Evolutionary conservation across 2,329 filamentous ascomycete species (phyloP).

Genomic region (Samsoniella hepiali): DNA sequence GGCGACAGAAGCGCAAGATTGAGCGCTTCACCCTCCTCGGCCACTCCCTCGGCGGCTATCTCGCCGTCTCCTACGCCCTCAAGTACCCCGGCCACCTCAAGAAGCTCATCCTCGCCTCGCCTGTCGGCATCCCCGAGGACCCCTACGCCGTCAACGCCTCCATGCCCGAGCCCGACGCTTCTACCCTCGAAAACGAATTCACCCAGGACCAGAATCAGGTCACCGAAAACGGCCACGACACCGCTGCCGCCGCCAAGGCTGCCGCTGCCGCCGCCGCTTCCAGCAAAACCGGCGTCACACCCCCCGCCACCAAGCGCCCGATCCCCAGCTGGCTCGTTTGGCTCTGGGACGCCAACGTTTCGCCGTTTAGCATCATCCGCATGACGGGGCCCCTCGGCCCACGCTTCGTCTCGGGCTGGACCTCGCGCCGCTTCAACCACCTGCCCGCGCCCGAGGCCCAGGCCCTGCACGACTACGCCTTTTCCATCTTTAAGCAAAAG

Average conservation of each 20-base stretch:
- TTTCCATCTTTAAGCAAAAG: constrained; percentile 87
- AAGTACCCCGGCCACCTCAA: constrained; percentile 95
- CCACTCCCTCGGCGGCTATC: constrained; percentile 91
- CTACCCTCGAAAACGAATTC: constrained; percentile 74
- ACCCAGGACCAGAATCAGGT: constrained; percentile 65
- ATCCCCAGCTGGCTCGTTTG: constrained; percentile 85
- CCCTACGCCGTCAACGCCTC: constrained; percentile 80
- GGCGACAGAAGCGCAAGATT: constrained; percentile 83
- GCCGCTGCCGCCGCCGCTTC: constrained; percentile 25
- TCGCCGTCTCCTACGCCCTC: constrained; percentile 89
- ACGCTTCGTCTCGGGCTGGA: constrained; percentile 92
- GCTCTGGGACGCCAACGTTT: constrained; percentile 96
- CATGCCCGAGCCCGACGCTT: constrained; percentile 73
- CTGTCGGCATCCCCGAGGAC: constrained; percentile 91
- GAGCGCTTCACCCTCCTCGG: constrained; percentile 91
- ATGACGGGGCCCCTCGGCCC: constrained; percentile 87
- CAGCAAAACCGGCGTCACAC: constrained; percentile 29
- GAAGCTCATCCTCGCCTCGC: constrained; percentile 92
- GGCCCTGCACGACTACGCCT: constrained; percentile 88
- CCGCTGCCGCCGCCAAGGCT: constrained; percentile 28
- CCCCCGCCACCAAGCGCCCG: constrained; percentile 46
- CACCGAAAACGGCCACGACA: constrained; percentile 35
- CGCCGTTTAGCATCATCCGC: constrained; percentile 87
- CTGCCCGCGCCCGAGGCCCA: constrained; percentile 76
- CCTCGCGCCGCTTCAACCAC: constrained; percentile 85